Conservation (phyloP, 768 basidiomycete species). For the Cyathus striatus region DNA sequence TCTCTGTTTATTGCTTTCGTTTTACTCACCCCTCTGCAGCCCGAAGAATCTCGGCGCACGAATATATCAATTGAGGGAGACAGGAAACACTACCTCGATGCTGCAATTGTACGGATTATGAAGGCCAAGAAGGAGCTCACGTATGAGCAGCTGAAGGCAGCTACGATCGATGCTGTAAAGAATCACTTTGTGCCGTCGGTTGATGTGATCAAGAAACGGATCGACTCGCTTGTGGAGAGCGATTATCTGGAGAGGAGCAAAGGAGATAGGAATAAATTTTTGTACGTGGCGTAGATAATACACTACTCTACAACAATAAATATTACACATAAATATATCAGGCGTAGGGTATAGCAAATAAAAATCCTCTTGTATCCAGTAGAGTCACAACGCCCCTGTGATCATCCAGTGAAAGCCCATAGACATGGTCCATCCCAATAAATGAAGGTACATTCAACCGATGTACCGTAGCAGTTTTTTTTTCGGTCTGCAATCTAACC, state of each 20-base stretch:
- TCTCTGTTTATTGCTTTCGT: not conserved
- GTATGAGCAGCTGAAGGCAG: slow-evolving; percentile 74
- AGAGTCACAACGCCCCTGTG: slow-evolving; percentile 5
- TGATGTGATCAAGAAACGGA: slow-evolving; percentile 77
- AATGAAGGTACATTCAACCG: slow-evolving; percentile 1
- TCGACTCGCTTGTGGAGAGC: slow-evolving; percentile 77
- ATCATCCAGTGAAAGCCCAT: slow-evolving; percentile 5
- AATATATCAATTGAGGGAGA: slow-evolving; percentile 84
- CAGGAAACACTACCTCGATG: slow-evolving; percentile 81
- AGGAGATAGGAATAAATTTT: slow-evolving; percentile 63
- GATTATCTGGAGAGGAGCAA: slow-evolving; percentile 83
- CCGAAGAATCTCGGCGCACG: slow-evolving; percentile 81
- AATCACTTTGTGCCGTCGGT: slow-evolving; percentile 85
- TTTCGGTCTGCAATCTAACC: not conserved
- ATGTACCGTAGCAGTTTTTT: not conserved
- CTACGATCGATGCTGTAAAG: slow-evolving; percentile 83
- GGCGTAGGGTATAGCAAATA: not conserved
- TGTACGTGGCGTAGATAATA: slow-evolving; percentile 65
- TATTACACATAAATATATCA: no score
- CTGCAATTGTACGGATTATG: slow-evolving; percentile 96
- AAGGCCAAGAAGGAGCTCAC: slow-evolving; percentile 84
- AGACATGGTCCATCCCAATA: slow-evolving; percentile 6
- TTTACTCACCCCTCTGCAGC: slow-evolving; percentile 32
- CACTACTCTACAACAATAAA: no score
- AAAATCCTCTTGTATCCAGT: not conserved